Evolutionary conservation across 768 basidiomycete genomes (phyloP), one percentile per base, ranked within the genome.

Genomic region (Butyriboletus loyo): DNA sequence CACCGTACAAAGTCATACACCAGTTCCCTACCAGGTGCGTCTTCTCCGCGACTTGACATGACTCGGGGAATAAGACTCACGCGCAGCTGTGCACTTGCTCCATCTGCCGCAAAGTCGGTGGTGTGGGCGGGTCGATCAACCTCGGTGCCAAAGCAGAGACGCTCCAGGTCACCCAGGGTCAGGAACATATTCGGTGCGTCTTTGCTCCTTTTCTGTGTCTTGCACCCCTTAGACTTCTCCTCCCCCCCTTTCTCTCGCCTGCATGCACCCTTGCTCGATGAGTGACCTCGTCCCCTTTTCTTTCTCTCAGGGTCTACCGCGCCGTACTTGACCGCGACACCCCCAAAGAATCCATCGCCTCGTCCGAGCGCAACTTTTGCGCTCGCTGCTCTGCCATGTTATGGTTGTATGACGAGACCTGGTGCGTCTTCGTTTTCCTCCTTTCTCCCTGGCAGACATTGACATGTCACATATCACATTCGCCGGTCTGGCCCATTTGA

Each of bases 61-160:
- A 27, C 27, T 24, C 24, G 21, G 19, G 28, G 22, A 34, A 15
- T 9, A 40, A 2, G 6, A n/a, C 28, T 22, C 24, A 43, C 15
- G 13, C 6, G 19, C 24, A 84, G 80, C 63, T 86, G 30, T 87
- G 85, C 58, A 47, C 81, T 6, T 87, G 85, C 62, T 85, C 83
- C 31, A 85, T 87, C 55, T 87, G 85, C 61, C 80, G 85, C 52
- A 87, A 87, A 65, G 82, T 85, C 10, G 84, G 84, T 35, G 85
- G 85, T 14, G 70, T 70, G 0, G 83, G 84, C 13, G 85, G 85
- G 0, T 81, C 83, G 2, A 76, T 86, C 63, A 86, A 86, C 55
- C 77, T 87, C n/a, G 80, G 83, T 22, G 85, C 77, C 1, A 68
- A 78, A 41, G 72, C 71, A 14, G 64, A 80, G 1, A 81, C 81